Evolutionary conservation across 768 basidiomycete genomes (phyloP).

Genomic region (Serendipita indica): DNA sequence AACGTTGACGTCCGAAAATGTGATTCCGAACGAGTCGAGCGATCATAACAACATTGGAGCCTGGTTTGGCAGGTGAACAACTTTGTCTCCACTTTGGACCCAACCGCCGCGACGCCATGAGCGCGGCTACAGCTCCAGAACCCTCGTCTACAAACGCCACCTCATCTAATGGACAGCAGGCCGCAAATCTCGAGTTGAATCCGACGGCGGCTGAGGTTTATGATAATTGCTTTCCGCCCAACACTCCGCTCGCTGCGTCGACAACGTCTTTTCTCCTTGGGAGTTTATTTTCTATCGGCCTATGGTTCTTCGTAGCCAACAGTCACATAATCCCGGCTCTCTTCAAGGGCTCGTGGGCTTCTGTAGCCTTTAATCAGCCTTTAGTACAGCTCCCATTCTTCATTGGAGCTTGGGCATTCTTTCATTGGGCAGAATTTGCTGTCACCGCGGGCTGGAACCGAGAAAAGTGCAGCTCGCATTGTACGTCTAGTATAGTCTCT

Average conservation of each 20-base stretch:
- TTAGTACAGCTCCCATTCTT: constrained; percentile 60
- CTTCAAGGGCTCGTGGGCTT: background rate
- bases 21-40: background rate
- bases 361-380: background rate
- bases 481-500: constrained; percentile 33
- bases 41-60: too few species aligned
- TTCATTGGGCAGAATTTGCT: constrained; percentile 90
- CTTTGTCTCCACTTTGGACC: background rate
- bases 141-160: background rate
- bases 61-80: too few species aligned
- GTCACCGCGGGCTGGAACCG: constrained; percentile 94
- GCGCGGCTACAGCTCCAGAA: background rate
- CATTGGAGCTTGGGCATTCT: constrained; percentile 64
- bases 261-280: constrained; percentile 79
- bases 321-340: constrained; percentile 27
- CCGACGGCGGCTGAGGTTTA: constrained; percentile 26
- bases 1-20: background rate
- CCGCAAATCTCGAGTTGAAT: constrained; percentile 27
- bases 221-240: constrained; percentile 56
- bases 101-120: background rate
- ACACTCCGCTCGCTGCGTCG: constrained; percentile 69
- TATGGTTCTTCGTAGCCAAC: constrained; percentile 11
- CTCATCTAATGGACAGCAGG: background rate
- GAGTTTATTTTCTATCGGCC: constrained; percentile 46
- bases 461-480: constrained; percentile 82